Conservation (phyloP, 106 monocot genomes). For the Dendrobium officinale region DNA sequence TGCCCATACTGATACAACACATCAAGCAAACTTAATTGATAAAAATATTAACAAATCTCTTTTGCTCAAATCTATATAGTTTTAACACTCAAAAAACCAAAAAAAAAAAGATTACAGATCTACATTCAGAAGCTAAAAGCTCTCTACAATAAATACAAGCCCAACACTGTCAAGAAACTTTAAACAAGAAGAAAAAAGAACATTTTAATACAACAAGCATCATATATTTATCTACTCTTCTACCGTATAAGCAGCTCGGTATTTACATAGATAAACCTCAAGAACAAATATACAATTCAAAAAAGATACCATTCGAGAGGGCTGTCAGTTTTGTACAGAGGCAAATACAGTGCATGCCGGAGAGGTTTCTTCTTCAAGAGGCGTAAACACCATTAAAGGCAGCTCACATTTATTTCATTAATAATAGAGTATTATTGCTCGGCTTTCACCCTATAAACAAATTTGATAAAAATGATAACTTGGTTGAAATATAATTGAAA, state of each 20-base stretch:
- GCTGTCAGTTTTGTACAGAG: neutral
- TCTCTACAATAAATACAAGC: neutral
- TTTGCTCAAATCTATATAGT: too few relatives aligned
- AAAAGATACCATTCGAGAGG: neutral
- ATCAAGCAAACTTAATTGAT: too few relatives aligned
- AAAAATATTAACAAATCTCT: too few relatives aligned
- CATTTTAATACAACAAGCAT: neutral
- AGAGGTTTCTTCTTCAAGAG: neutral
- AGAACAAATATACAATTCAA: neutral
- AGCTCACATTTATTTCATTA: neutral
- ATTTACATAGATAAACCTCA: slow-evolving; percentile 1
- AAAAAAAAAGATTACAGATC: too few relatives aligned
- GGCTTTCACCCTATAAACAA: neutral
- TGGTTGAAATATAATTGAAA: neutral
- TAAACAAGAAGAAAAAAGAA: neutral
- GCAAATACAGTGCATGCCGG: neutral
- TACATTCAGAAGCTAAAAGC: too few relatives aligned
- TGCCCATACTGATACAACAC: too few relatives aligned
- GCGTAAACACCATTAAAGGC: neutral
- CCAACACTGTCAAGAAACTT: neutral
- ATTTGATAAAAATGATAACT: neutral
- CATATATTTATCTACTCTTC: neutral
- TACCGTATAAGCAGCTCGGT: neutral
- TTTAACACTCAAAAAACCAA: too few relatives aligned
- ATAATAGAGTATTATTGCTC: neutral